Conservation (phyloP, 2,329 filamentous ascomycete species). For the Colletotrichum phormii region DNA sequence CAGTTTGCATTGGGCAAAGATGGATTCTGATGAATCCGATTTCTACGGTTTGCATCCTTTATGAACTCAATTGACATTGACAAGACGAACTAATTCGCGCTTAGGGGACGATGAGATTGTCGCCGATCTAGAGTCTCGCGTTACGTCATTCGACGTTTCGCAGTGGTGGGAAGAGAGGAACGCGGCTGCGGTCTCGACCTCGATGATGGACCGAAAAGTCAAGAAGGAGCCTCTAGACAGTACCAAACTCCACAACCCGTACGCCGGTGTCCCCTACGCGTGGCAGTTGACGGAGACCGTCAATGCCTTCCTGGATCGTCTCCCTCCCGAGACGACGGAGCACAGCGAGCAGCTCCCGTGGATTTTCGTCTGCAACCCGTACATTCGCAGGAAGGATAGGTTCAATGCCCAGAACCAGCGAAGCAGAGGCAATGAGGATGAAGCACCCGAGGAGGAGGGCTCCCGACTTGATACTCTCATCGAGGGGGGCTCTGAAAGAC, state of each 20-base stretch:
- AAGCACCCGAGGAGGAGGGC: slow-evolving; percentile 58
- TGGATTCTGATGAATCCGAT: slow-evolving; percentile 38
- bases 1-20: not conserved
- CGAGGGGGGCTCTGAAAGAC: slow-evolving; percentile 62
- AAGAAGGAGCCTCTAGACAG: slow-evolving; percentile 17
- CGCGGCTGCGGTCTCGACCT: slow-evolving; percentile 3
- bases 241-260: slow-evolving; percentile 66
- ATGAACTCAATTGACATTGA: slow-evolving; percentile 1
- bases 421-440: slow-evolving; percentile 60
- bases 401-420: slow-evolving; percentile 47
- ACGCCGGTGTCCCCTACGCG: slow-evolving; percentile 63
- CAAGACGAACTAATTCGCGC: not conserved
- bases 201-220: not conserved
- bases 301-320: slow-evolving; percentile 72
- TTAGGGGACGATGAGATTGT: slow-evolving; percentile 67
- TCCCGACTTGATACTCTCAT: slow-evolving; percentile 62
- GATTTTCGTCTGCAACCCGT: slow-evolving; percentile 80
- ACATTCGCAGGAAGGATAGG: slow-evolving; percentile 53
- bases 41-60: slow-evolving; percentile 40
- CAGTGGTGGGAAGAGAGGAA: slow-evolving; percentile 59
- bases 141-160: slow-evolving; percentile 60
- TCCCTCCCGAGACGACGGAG: slow-evolving; percentile 74
- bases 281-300: slow-evolving; percentile 75
- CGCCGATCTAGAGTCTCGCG: slow-evolving; percentile 59
- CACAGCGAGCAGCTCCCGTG: slow-evolving; percentile 63